phyloP scores from a whole-genome alignment of 2,329 filamentous ascomycete species.

The Trichoderma aggressivum region DNA sequence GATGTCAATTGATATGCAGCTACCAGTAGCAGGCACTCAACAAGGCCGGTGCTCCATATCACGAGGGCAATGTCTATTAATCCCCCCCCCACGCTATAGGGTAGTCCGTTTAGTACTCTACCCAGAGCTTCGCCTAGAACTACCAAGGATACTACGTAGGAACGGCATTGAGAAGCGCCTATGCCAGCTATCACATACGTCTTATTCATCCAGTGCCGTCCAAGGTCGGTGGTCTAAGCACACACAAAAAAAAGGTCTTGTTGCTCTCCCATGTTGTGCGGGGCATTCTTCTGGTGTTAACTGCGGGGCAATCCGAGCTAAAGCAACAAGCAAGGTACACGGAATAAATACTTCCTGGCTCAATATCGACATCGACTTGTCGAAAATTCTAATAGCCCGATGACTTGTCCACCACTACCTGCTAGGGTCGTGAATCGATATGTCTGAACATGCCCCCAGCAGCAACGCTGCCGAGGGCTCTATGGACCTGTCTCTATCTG shows the following conservation, averaged over 20 bases:
- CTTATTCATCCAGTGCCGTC: neutral
- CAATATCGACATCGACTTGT: slow-evolving; percentile 1
- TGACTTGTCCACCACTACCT: slow-evolving; percentile 1
- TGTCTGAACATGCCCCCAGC: slow-evolving; percentile 14
- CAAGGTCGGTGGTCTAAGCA: neutral
- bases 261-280: neutral
- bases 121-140: neutral
- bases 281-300: neutral
- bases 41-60: neutral
- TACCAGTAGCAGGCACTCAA: neutral
- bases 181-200: neutral
- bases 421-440: slow-evolving; percentile 11
- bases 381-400: slow-evolving; percentile 5
- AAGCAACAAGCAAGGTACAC: neutral
- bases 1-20: neutral
- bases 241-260: neutral
- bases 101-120: neutral
- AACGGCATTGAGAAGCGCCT: neutral
- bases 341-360: neutral
- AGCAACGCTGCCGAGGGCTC: slow-evolving; percentile 5
- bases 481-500: slow-evolving; percentile 23
- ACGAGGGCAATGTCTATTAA: neutral
- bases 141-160: neutral
- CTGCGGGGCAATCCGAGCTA: slow-evolving; percentile 1
- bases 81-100: neutral